phyloP scores from a whole-genome alignment of 495 filamentous ascomycete species.

The Podospora bellae-mahoneyi region DNA sequence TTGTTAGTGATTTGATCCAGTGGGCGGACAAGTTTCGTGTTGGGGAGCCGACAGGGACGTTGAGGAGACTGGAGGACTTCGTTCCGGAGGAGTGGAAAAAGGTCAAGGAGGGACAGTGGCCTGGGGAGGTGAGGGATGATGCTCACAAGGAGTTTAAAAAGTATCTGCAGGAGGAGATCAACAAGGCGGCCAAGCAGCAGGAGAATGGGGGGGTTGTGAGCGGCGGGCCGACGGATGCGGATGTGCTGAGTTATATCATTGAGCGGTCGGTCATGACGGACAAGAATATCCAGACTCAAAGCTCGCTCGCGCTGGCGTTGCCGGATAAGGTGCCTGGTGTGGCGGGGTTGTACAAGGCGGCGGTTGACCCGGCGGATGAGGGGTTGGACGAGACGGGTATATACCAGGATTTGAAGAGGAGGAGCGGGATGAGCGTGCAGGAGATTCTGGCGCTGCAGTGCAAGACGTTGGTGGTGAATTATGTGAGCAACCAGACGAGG shows the following conservation, averaged over 20 bases:
- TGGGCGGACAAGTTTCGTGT: conserved; percentile 34
- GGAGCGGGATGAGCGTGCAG: conserved; percentile 61
- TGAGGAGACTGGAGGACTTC: conserved; percentile 40
- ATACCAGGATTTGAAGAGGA: conserved; percentile 55
- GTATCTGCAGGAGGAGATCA: conserved; percentile 32
- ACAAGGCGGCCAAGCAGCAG: conserved; percentile 45
- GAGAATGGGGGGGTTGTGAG: conserved; percentile 40
- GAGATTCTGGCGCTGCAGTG: conserved; percentile 54
- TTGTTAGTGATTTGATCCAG: conserved; percentile 52
- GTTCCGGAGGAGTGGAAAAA: conserved; percentile 34
- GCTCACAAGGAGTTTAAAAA: conserved; percentile 31
- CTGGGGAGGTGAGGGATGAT: conserved; percentile 25
- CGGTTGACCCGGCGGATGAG: conserved; percentile 42
- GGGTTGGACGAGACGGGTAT: conserved; percentile 41
- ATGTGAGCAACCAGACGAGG: conserved; percentile 88
- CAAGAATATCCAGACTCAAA: conserved; percentile 27
- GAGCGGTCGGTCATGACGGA: conserved; percentile 40
- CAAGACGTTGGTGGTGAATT: conserved; percentile 66
- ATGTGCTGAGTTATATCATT: conserved; percentile 42
- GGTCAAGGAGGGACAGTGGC: conserved; percentile 31
- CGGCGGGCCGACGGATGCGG: conserved; percentile 41
- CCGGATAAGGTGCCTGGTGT: conserved; percentile 45
- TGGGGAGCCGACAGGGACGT: conserved; percentile 26
- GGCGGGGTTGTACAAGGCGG: conserved; percentile 47
- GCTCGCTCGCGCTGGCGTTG: conserved; percentile 43